phyloP scores from a whole-genome alignment of 345 rosid species.

The Ceriops tagal region DNA sequence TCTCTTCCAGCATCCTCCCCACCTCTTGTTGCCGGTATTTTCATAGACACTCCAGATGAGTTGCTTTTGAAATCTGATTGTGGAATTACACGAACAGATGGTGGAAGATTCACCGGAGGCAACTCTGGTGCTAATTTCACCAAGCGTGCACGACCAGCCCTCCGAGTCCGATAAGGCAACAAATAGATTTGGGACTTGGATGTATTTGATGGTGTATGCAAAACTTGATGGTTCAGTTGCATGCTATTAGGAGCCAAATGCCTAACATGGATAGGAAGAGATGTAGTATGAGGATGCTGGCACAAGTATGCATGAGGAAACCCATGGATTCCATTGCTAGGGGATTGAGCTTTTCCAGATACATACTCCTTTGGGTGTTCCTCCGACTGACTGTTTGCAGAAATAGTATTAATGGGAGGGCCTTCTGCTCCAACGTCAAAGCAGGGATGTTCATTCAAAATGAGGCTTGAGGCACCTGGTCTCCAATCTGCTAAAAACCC shows the following conservation, averaged over 20 bases:
- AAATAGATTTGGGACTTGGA: constrained; percentile 38
- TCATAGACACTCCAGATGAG: constrained; percentile 36
- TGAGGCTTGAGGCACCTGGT: constrained; percentile 41
- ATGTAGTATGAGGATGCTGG: constrained; percentile 26
- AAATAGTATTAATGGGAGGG: constrained; percentile 21
- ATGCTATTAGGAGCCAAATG: constrained; percentile 19
- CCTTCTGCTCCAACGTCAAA: constrained; percentile 29
- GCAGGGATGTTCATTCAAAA: constrained; percentile 29
- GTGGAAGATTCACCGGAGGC: constrained; percentile 93
- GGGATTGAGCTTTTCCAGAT: constrained; percentile 32
- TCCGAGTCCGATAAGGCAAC: constrained; percentile 46
- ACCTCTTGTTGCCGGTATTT: constrained; percentile 22
- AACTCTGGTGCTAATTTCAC: constrained; percentile 94
- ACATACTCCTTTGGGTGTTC: constrained; percentile 33
- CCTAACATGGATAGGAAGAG: constrained; percentile 18
- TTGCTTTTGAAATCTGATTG: constrained; percentile 52
- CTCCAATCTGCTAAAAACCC: constrained; percentile 87
- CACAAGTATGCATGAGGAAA: constrained; percentile 24
- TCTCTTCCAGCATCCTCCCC: constrained; percentile 36
- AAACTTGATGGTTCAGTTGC: constrained; percentile 27
- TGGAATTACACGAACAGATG: constrained; percentile 76
- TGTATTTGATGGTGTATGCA: constrained; percentile 22
- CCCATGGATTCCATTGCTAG: constrained; percentile 27
- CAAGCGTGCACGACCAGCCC: constrained; percentile 41
- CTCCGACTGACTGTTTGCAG: constrained; percentile 22